A percentile compares a stretch with the other conserved stretches of the same genome.
Conservation (phyloP, 2,329 filamentous ascomycete genomes). For the Stagonosporopsis cucurbitacearum region DNA sequence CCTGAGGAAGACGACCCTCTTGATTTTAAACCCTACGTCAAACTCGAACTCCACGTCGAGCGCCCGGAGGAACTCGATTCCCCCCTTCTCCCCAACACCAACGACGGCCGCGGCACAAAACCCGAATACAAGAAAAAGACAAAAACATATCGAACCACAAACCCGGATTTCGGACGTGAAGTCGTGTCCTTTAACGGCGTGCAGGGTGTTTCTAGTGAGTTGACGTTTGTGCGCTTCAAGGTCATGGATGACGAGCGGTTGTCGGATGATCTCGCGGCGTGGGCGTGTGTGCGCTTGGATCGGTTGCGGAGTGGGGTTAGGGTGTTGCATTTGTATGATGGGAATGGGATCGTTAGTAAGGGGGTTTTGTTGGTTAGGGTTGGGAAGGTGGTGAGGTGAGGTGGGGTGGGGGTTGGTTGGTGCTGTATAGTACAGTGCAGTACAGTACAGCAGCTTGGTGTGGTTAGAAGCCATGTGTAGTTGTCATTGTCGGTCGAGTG, state of each 20-base stretch:
- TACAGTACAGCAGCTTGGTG: too few species aligned
- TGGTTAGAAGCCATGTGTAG: too few species aligned
- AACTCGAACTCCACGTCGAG: slow-evolving; percentile 82
- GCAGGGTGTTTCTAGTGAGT: slow-evolving; percentile 52
- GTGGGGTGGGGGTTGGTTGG: not conserved
- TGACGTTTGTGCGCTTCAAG: slow-evolving; percentile 71
- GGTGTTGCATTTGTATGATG: slow-evolving; percentile 77
- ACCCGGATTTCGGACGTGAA: slow-evolving; percentile 56
- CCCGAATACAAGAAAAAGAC: slow-evolving; percentile 57
- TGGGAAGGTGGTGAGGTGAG: slow-evolving; percentile 59
- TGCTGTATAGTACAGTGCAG: too few species aligned
- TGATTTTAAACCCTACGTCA: slow-evolving; percentile 76
- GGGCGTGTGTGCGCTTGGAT: slow-evolving; percentile 88
- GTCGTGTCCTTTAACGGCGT: slow-evolving; percentile 54
- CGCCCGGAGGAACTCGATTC: slow-evolving; percentile 59
- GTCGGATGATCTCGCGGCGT: slow-evolving; percentile 77
- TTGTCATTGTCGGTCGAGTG: too few species aligned
- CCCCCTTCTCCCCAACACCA: slow-evolving; percentile 53
- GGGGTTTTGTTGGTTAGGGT: slow-evolving; percentile 78
- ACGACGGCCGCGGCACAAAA: slow-evolving; percentile 60
- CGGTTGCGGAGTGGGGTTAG: slow-evolving; percentile 77
- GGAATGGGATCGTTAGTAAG: slow-evolving; percentile 67
- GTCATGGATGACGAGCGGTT: slow-evolving; percentile 86
- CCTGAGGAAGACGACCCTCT: slow-evolving; percentile 59
- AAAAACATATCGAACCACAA: slow-evolving; percentile 51